Evolutionary conservation across 2,329 filamentous ascomycete species (phyloP).

Genomic region (Pseudocercospora eumusae): DNA sequence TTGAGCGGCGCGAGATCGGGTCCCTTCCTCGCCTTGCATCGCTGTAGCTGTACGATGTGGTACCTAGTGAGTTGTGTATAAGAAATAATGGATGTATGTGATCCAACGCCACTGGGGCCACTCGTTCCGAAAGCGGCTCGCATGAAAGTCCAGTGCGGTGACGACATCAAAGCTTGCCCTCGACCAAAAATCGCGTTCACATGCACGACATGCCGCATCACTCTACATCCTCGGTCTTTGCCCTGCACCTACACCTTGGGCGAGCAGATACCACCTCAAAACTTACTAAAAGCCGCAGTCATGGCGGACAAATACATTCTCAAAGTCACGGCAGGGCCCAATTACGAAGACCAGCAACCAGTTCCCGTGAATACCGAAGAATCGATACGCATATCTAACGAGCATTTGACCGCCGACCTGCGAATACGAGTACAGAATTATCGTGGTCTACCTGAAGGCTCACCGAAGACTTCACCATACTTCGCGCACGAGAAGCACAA

Average conservation of each 20-base stretch:
- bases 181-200: slow-evolving; percentile 7
- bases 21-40: not conserved
- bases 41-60: not conserved
- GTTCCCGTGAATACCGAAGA: slow-evolving; percentile 73
- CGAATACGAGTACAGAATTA: slow-evolving; percentile 72
- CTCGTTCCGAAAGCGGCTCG: slow-evolving; percentile 1
- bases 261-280: not conserved
- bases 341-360: slow-evolving; percentile 71
- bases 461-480: slow-evolving; percentile 72
- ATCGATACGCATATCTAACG: slow-evolving; percentile 63
- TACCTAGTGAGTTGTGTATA: not conserved
- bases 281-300: not conserved
- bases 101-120: not conserved
- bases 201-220: slow-evolving; percentile 6
- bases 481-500: slow-evolving; percentile 71
- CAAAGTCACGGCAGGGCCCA: slow-evolving; percentile 75
- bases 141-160: not conserved
- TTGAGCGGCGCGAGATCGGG: not conserved
- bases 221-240: not conserved
- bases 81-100: not conserved
- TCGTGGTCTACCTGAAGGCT: slow-evolving; percentile 67
- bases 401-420: slow-evolving; percentile 66
- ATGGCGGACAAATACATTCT: slow-evolving; percentile 74
- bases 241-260: not conserved
- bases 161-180: not conserved